These are phyloP conservation scores for Polyplosphaeria fusca DNA, from an alignment of 495 filamentous ascomycete genomes.

Conservation along the genomic window DNA sequence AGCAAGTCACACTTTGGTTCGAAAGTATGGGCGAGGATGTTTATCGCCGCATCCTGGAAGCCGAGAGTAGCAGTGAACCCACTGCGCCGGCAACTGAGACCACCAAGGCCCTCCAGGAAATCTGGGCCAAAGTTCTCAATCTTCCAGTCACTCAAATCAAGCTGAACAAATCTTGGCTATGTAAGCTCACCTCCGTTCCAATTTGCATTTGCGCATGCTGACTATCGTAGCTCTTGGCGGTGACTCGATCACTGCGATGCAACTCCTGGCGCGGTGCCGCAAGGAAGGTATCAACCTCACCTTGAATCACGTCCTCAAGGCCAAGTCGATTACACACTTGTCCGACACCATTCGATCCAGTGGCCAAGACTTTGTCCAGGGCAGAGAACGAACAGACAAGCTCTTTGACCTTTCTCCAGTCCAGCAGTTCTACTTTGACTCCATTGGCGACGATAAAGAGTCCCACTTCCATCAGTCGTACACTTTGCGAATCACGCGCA, in stretches of 20 bases:
- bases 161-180: conserved; percentile 22
- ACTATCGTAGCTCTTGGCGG: conserved; percentile 18
- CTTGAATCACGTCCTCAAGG: conserved; percentile 29
- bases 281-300: conserved; percentile 31
- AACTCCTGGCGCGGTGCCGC: conserved; percentile 27
- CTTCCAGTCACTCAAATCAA: conserved; percentile 15
- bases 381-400: conserved; percentile 10
- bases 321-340: conserved; percentile 31
- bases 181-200: conserved; percentile 8
- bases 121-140: conserved; percentile 26
- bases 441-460: conserved; percentile 16
- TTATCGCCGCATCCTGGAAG: conserved; percentile 16
- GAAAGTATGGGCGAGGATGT: conserved; percentile 20
- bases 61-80: conserved; percentile 18
- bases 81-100: conserved; percentile 9
- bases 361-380: background rate
- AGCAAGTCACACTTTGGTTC: conserved; percentile 20
- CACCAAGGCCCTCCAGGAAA: conserved; percentile 5
- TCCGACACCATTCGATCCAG: conserved; percentile 8
- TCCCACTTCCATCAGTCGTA: conserved; percentile 34
- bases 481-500: conserved; percentile 19
- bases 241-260: conserved; percentile 32
- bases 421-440: conserved; percentile 29
- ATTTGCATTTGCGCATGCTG: background rate
- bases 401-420: conserved; percentile 31